Percentiles rank a stretch among this genome's conserved stretches.
Evolutionary conservation across 768 basidiomycete genomes (phyloP).

Genomic region (Tulasnella sp.): DNA sequence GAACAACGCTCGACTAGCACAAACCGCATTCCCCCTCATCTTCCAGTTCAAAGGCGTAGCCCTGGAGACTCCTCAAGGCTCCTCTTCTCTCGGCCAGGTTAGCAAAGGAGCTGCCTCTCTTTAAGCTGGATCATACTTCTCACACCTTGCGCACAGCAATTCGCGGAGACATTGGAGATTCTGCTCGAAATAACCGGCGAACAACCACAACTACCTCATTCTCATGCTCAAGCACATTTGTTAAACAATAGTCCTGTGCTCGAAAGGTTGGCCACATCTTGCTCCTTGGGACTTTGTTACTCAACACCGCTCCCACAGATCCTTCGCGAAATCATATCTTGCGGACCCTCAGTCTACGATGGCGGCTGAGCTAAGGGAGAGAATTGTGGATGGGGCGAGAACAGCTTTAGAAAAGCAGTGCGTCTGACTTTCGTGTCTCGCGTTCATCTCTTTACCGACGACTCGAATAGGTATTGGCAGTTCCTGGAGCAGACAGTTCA

Average conservation of each 20-base stretch:
- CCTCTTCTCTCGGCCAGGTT: not conserved
- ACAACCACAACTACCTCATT: slow-evolving; percentile 63
- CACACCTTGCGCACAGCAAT: not conserved
- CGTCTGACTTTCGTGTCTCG: slow-evolving; percentile 14
- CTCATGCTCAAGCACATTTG: slow-evolving; percentile 72
- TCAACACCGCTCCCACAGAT: slow-evolving; percentile 66
- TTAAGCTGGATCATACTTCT: not conserved
- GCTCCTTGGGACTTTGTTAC: not conserved
- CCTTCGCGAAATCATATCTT: slow-evolving; percentile 70
- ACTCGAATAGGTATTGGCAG: slow-evolving; percentile 45
- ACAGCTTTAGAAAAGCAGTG: slow-evolving; percentile 77
- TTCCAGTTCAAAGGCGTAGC: slow-evolving; percentile 62
- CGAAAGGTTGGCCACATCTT: slow-evolving; percentile 19
- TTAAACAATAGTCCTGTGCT: slow-evolving; percentile 37
- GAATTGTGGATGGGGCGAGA: slow-evolving; percentile 66
- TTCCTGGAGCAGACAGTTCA: slow-evolving; percentile 74
- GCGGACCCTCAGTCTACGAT: slow-evolving; percentile 52
- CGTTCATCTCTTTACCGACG: not conserved
- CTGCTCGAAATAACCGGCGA: slow-evolving; percentile 67
- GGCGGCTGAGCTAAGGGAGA: slow-evolving; percentile 49
- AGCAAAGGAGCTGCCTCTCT: not conserved
- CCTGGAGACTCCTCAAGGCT: not conserved
- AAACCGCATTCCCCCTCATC: slow-evolving; percentile 63
- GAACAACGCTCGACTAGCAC: slow-evolving; percentile 60
- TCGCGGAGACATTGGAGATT: slow-evolving; percentile 39